Evolutionary conservation across 2,329 filamentous ascomycete genomes (phyloP).

Genomic region (Nigrospora oryzae): DNA sequence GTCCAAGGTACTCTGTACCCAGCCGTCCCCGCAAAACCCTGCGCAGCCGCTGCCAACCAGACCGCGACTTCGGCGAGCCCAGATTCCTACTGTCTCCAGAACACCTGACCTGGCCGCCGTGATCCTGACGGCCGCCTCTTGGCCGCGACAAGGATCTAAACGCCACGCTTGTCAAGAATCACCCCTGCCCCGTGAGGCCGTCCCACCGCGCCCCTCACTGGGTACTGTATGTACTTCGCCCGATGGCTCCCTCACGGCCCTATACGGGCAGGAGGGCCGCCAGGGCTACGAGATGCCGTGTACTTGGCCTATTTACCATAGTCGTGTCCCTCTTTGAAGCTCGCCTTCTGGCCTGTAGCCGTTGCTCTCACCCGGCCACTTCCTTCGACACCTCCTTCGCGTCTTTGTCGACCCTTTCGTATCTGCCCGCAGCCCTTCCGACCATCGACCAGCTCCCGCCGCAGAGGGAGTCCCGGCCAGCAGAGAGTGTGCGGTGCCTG

Average conservation of each 20-base stretch:
- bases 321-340: too few relatives aligned
- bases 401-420: too few relatives aligned
- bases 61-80: slow-evolving; percentile 21
- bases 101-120: slow-evolving; percentile 6
- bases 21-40: slow-evolving; percentile 13
- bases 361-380: too few relatives aligned
- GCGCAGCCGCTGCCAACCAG: slow-evolving; percentile 20
- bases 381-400: too few relatives aligned
- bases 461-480: too few relatives aligned
- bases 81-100: slow-evolving; percentile 4
- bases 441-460: too few relatives aligned
- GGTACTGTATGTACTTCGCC: slow-evolving; percentile 13
- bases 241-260: slow-evolving; percentile 4
- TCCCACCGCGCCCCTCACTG: slow-evolving; percentile 12
- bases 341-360: too few relatives aligned
- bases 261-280: too few relatives aligned
- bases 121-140: slow-evolving; percentile 16
- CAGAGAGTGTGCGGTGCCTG: too few relatives aligned
- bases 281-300: too few relatives aligned
- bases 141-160: slow-evolving; percentile 20
- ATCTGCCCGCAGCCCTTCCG: too few relatives aligned
- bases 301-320: too few relatives aligned
- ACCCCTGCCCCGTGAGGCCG: slow-evolving; percentile 9
- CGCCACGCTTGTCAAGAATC: slow-evolving; percentile 21
- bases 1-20: not conserved